These are phyloP conservation scores for Naganishia kalamii DNA, from an alignment of 768 basidiomycete genomes.

Conservation along the genomic window DNA sequence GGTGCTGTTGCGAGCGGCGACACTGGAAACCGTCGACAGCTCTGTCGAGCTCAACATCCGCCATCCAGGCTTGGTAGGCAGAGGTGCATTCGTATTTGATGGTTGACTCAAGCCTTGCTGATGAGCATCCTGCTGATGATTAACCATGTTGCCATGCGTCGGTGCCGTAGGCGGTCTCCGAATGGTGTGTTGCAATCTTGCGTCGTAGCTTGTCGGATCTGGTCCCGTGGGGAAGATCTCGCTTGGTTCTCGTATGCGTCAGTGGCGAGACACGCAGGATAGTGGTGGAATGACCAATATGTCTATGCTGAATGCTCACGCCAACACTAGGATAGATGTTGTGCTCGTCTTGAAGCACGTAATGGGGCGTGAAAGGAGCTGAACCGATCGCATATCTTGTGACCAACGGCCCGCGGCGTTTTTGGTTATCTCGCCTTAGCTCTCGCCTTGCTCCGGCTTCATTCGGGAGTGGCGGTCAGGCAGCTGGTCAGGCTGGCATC, in stretches of 20 bases:
- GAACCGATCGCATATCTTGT: not conserved
- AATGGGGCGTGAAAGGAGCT: not conserved
- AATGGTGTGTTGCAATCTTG: not conserved
- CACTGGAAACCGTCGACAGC: not conserved
- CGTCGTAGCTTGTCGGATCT: not conserved
- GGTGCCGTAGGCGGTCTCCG: not conserved
- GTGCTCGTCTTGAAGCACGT: not conserved
- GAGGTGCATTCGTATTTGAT: not conserved
- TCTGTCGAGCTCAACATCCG: slow-evolving; percentile 11
- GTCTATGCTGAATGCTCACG: too few relatives aligned
- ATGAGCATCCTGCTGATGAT: not conserved
- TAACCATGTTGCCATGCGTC: not conserved
- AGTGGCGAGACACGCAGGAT: not conserved
- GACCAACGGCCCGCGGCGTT: not conserved
- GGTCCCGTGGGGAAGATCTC: not conserved
- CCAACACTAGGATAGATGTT: not conserved
- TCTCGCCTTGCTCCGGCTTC: not conserved
- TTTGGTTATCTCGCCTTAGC: too few relatives aligned
- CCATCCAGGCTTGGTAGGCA: slow-evolving; percentile 4
- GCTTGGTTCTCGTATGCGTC: not conserved
- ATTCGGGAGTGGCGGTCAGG: too few relatives aligned
- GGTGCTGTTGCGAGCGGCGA: not conserved
- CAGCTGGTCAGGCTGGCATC: too few relatives aligned
- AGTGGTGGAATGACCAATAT: too few relatives aligned
- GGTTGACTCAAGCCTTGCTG: not conserved